These are phyloP conservation scores for Aspergillus bombycis DNA, from an alignment of 2,329 filamentous ascomycete genomes.

Conservation along the genomic window DNA sequence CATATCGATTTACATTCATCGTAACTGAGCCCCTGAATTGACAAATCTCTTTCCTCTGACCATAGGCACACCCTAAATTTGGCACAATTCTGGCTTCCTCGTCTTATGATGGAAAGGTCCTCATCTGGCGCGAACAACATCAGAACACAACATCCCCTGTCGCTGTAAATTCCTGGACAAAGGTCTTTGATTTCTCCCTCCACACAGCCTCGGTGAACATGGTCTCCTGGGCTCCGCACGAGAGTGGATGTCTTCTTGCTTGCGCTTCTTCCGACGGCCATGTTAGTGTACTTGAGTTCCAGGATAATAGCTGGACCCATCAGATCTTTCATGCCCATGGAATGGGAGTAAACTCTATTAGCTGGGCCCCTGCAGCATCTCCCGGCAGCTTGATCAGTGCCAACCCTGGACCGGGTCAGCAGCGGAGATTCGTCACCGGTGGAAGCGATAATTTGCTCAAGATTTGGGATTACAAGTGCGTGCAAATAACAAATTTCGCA, in stretches of 20 bases:
- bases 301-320: constrained; percentile 91
- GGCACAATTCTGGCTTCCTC: constrained; percentile 96
- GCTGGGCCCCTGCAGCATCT: constrained; percentile 84
- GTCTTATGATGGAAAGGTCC: constrained; percentile 95
- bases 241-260: constrained; percentile 90
- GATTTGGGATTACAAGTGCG: constrained; percentile 81
- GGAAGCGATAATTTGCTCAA: constrained; percentile 93
- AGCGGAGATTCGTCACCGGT: constrained; percentile 88
- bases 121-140: constrained; percentile 92
- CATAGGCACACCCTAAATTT: constrained; percentile 87
- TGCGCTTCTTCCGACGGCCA: constrained; percentile 93
- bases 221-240: constrained; percentile 96
- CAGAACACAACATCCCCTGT: constrained; percentile 41
- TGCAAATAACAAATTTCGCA: constrained; percentile 15
- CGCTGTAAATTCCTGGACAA: constrained; percentile 68
- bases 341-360: constrained; percentile 92
- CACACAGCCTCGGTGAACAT: constrained; percentile 98
- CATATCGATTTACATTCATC: background rate
- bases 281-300: constrained; percentile 94
- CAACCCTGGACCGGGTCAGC: constrained; percentile 62
- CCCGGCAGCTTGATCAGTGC: constrained; percentile 84
- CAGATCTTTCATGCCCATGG: constrained; percentile 89
- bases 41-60: constrained; percentile 7
- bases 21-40: background rate
- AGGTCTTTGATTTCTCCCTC: constrained; percentile 88